These are phyloP conservation scores for Alternaria panax DNA, from an alignment of 2,329 filamentous ascomycete genomes.

Conservation along the genomic window DNA sequence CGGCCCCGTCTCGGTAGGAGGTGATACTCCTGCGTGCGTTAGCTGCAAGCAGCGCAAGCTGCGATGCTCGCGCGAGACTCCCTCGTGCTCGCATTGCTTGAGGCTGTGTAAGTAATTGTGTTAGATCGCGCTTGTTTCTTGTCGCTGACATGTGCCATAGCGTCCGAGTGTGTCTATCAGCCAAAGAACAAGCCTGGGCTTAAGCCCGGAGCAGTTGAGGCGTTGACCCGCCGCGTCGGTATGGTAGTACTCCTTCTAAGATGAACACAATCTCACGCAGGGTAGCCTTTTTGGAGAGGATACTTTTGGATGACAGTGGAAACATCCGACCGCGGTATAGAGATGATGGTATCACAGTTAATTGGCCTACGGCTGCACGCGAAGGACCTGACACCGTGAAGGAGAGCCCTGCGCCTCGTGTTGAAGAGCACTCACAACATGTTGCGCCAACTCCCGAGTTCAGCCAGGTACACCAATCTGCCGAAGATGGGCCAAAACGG, in stretches of 20 bases:
- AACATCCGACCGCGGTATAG: conserved; percentile 33
- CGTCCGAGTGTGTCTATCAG: conserved; percentile 40
- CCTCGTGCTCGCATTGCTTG: conserved; percentile 44
- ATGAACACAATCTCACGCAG: conserved; percentile 18
- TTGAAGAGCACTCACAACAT: conserved; percentile 4
- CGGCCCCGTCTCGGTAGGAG: conserved; percentile 31
- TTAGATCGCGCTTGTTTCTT: not conserved
- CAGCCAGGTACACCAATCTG: not conserved
- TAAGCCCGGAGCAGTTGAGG: conserved; percentile 45
- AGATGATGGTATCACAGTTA: not conserved
- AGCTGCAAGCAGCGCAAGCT: conserved; percentile 46
- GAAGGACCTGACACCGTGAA: not conserved
- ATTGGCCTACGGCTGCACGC: not conserved
- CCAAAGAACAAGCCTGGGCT: conserved; percentile 46
- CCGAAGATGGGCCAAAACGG: not conserved
- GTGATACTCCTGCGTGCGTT: conserved; percentile 42
- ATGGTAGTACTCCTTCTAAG: conserved; percentile 4
- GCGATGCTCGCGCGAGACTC: conserved; percentile 41
- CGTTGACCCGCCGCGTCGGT: conserved; percentile 45
- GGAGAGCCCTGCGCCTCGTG: conserved; percentile 4
- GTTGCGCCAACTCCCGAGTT: conserved; percentile 1
- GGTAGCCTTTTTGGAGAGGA: conserved; percentile 40
- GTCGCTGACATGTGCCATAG: conserved; percentile 26
- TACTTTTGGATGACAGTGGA: conserved; percentile 40
- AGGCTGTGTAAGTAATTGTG: conserved; percentile 36